Percentiles rank a stretch among this genome's conserved stretches.
phyloP scores from a whole-genome alignment of 768 basidiomycete genomes.

The Naganishia antarctica region DNA sequence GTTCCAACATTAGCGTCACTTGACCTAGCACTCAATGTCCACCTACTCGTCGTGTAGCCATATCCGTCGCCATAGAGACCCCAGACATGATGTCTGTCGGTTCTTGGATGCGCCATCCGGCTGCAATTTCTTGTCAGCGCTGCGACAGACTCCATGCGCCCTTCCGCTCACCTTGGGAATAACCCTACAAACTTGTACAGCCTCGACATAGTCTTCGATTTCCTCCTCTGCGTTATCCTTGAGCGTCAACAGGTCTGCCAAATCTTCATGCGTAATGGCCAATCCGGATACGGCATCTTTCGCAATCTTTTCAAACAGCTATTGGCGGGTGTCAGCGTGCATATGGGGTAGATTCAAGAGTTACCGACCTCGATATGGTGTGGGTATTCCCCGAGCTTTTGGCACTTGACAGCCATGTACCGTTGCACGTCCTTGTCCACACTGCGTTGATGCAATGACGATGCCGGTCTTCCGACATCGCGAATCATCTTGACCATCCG shows the following conservation, averaged over 20 bases:
- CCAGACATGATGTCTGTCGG: constrained; percentile 12
- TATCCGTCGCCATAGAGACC: constrained; percentile 21
- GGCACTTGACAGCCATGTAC: constrained; percentile 16
- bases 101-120: neutral
- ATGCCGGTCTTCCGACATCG: constrained; percentile 4
- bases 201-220: constrained; percentile 19
- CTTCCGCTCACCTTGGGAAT: constrained; percentile 15
- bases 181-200: constrained; percentile 3
- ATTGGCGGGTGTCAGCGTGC: neutral
- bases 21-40: no score
- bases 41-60: constrained; percentile 24
- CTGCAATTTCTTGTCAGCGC: neutral
- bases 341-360: no score
- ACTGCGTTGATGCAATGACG: neutral
- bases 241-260: constrained; percentile 20
- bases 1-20: no score
- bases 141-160: neutral
- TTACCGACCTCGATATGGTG: constrained; percentile 1
- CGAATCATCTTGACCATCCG: constrained; percentile 12
- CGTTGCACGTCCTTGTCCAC: constrained; percentile 14
- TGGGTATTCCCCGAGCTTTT: constrained; percentile 11
- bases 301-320: constrained; percentile 14
- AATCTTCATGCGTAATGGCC: constrained; percentile 10
- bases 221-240: constrained; percentile 21
- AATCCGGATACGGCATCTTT: constrained; percentile 4